These are phyloP conservation scores for Nothopassalora personata DNA, from an alignment of 2,329 filamentous ascomycete genomes.

Conservation along the genomic window DNA sequence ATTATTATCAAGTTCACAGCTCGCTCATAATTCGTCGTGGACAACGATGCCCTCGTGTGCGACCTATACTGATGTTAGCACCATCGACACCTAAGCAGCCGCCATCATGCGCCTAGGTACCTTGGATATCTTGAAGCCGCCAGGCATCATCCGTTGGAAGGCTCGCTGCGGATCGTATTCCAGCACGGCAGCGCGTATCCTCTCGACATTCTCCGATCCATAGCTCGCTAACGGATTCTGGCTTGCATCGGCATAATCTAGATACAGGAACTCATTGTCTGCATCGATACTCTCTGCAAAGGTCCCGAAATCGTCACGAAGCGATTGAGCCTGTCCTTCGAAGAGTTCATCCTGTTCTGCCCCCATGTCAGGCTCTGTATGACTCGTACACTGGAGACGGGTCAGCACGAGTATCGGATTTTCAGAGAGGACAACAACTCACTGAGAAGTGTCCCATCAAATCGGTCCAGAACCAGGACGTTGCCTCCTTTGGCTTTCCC, in stretches of 20 bases:
- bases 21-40: not conserved
- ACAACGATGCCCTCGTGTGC: not conserved
- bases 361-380: constrained; percentile 10
- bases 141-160: constrained; percentile 17
- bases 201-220: constrained; percentile 14
- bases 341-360: constrained; percentile 10
- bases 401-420: not conserved
- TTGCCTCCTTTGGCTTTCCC: constrained; percentile 30
- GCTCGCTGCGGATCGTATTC: constrained; percentile 15
- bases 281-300: constrained; percentile 10
- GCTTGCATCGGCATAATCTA: constrained; percentile 16
- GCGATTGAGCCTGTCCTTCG: constrained; percentile 12
- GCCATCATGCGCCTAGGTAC: not conserved
- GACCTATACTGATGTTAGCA: not conserved
- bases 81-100: too few species aligned
- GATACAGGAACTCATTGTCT: constrained; percentile 13
- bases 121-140: constrained; percentile 17
- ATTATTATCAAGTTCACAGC: not conserved
- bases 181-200: constrained; percentile 9
- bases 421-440: not conserved
- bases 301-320: constrained; percentile 7
- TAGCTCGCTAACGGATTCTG: constrained; percentile 16
- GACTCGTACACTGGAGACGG: constrained; percentile 9
- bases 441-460: constrained; percentile 19
- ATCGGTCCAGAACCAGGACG: constrained; percentile 35